Conservation (phyloP, 1,284 basidiomycete species). For the Microbotryomycetes sp. region DNA sequence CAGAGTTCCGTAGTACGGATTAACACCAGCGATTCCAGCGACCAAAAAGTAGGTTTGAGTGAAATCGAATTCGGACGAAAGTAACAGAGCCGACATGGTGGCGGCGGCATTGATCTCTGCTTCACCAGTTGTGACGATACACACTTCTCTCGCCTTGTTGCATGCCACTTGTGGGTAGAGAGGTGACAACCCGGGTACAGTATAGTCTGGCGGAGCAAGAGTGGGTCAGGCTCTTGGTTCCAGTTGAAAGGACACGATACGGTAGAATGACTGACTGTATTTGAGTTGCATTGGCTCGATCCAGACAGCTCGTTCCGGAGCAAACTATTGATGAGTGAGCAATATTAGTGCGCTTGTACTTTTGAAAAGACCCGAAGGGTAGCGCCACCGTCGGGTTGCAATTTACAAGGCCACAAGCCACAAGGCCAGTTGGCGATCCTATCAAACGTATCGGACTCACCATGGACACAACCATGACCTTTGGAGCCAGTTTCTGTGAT, state of each 20-base stretch:
- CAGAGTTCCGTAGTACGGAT: slow-evolving; percentile 45
- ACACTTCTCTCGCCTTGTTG: slow-evolving; percentile 43
- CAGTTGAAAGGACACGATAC: too few relatives aligned
- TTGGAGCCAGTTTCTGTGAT: slow-evolving; percentile 27
- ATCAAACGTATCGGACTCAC: too few relatives aligned
- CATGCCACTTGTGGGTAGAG: slow-evolving; percentile 47
- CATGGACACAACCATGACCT: slow-evolving; percentile 37
- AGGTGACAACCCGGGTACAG: slow-evolving; percentile 46
- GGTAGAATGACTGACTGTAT: slow-evolving; percentile 30
- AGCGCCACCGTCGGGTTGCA: too few relatives aligned
- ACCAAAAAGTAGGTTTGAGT: slow-evolving; percentile 48
- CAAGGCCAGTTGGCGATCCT: too few relatives aligned
- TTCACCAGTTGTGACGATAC: slow-evolving; percentile 44
- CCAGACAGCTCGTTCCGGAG: slow-evolving; percentile 41
- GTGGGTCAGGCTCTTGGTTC: neutral
- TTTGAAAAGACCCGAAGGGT: too few relatives aligned
- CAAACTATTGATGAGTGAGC: slow-evolving; percentile 33
- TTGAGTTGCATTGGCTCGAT: slow-evolving; percentile 36
- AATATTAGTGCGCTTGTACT: too few relatives aligned
- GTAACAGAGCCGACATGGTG: slow-evolving; percentile 42
- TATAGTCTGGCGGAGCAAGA: slow-evolving; percentile 34
- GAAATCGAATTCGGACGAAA: slow-evolving; percentile 45
- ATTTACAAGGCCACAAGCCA: too few relatives aligned
- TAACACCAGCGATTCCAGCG: slow-evolving; percentile 48
- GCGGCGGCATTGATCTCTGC: slow-evolving; percentile 50